Base-by-base conservation (phyloP, 306 rosid species). In the Lathyrus sativus region DNA sequence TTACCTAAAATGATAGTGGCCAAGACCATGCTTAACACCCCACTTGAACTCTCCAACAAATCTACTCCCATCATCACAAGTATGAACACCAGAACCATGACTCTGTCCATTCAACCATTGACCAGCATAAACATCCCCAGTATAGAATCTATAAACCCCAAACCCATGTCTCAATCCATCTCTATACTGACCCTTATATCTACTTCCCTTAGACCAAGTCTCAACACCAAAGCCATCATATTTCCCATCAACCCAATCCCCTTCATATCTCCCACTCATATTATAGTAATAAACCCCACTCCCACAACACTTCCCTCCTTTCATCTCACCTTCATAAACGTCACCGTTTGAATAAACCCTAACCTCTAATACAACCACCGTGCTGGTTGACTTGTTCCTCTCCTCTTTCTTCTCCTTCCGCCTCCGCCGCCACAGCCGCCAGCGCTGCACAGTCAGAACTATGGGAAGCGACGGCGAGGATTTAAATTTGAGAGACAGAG, bases 21-120 rank as follows among this genome's bases (percentile, higher is more conserved):
- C 97, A 62, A 85, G 83, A 18, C 96, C 97, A 81, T 89, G 97
- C 62, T 91, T 91, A 33, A 89, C 88, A 55, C 95, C 97, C 93
- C 89, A 89, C 82, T 80, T 89, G 77, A 91, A 91, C 79, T 91
- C 90, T 63, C 97, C 97, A 63, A 78, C 84, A 74, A 87, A 91
- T 48, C 81, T 74, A 78, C 97, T 87, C 42, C 96, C 96, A 70
- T 91, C 97, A 65, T 75, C 87, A 63, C 96, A 91, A 29, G 88
- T 88, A 77, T 87, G 91, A 38, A 87, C 81, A 42, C 97, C 97
- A 81, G 81, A 77, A 0, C 97, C 97, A 78, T 91, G 96, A 24
- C 96, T 85, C 79, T 91, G 97, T 42, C 97, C 97, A 74, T 79
- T 87, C 9, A 84, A 76, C 96, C 97, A 91, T 59, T 89, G 91